A percentile compares a stretch with the other conserved stretches of the same genome.
These are phyloP conservation scores for Harringtonia lauricola DNA, from an alignment of 2,329 filamentous ascomycete genomes.

Conservation along the genomic window DNA sequence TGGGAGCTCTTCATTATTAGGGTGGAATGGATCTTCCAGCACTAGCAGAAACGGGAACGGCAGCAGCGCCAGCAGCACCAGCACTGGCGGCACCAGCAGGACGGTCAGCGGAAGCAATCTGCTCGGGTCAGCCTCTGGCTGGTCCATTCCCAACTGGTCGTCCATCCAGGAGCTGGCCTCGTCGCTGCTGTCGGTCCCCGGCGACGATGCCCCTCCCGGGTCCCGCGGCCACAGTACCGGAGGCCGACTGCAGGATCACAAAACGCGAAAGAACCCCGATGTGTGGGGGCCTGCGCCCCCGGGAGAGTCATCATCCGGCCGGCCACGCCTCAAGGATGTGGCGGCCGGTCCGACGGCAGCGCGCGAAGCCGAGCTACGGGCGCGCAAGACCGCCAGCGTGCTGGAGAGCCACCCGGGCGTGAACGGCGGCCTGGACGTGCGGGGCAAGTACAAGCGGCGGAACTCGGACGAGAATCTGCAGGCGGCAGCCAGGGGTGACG, in stretches of 20 bases:
- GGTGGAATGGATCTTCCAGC: no score
- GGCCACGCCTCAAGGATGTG: constrained; percentile 34
- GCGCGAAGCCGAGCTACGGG: constrained; percentile 42
- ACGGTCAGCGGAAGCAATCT: neutral
- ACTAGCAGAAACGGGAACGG: no score
- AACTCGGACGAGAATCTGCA: constrained; percentile 52
- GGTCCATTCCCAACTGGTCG: constrained; percentile 42
- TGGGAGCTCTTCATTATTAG: neutral
- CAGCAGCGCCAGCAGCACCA: neutral
- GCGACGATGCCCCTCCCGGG: constrained; percentile 17
- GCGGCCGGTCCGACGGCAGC: constrained; percentile 38
- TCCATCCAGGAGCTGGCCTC: constrained; percentile 44
- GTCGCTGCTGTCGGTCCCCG: constrained; percentile 26
- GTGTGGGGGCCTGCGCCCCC: constrained; percentile 43
- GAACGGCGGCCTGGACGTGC: constrained; percentile 44
- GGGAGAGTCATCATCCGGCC: constrained; percentile 12
- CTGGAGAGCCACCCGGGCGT: constrained; percentile 51
- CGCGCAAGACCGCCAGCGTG: constrained; percentile 46
- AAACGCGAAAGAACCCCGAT: constrained; percentile 15
- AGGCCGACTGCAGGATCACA: constrained; percentile 16
- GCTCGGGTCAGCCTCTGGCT: constrained; percentile 20
- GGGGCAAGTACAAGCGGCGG: constrained; percentile 50
- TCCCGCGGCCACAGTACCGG: constrained; percentile 19
- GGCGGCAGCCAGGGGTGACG: constrained; percentile 12
- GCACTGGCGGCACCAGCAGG: neutral